Base-by-base conservation (phyloP, 192 early-diverging fungal species). In the Coemansia sp. region DNA sequence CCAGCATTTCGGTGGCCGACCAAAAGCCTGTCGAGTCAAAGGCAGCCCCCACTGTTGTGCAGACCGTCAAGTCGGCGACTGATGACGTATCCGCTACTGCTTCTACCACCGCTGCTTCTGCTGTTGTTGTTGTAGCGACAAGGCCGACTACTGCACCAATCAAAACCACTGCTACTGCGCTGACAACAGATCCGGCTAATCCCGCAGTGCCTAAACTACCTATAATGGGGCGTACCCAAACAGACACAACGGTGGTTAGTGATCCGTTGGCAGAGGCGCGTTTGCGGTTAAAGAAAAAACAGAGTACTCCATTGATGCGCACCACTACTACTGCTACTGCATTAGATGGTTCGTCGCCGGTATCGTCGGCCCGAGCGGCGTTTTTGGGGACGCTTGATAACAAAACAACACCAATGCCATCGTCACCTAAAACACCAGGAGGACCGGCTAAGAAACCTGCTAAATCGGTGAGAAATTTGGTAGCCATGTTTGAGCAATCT, bases 281-380 rank as follows among this genome's bases (percentile, higher is more conserved):
- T 34, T 68, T 72, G 39, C 70, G 79, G 61, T 74, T 82, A 36
- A 76, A 76, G 59, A 82, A 74, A 51, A 82, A 82, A 58, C 70
- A 82, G 68, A 82, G 79, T 61, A 67, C 79, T 2, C 75, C 79
- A 5, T 36, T 53, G 43, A 61, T 82, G n/a, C 38, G 37, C 2
- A 73, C 71, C 5, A 28, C 61, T 8, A 3, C 61, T 37, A 33
- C 18, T 18, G 53, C 11, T 2, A 8, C 37, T 6, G 59, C 37
- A 28, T 28, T 28, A 3, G 36, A 1, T 36, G 58, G 11, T 4
- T 22, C 54, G 2, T 56, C 22, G 54, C 54, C 54, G 3, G 54
- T 56, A 8, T 56, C 33, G 18, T 35, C 48, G 15, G 66, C 62
- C 18, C 66, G 67, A 32, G 67, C 59, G 28, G 67, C 68, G 43